Conservation (phyloP, 192 early-diverging fungal species). For the Entomortierella chlamydospora region DNA sequence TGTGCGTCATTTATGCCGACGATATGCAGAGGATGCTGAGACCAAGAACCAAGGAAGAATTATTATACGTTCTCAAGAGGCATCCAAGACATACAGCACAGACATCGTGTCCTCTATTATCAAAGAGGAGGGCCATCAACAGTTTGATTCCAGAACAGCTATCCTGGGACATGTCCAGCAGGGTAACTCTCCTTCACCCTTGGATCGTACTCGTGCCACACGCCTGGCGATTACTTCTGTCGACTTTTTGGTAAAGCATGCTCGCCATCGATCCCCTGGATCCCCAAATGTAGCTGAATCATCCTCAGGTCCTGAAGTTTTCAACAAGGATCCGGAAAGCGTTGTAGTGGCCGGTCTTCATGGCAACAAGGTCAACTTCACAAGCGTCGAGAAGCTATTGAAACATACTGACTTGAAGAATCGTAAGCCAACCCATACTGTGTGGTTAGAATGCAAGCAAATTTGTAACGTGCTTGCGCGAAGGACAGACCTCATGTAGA, state of each 20-base stretch:
- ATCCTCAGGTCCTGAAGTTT: constrained; percentile 65
- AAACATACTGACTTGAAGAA: constrained; percentile 83
- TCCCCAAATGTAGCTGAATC: constrained; percentile 33
- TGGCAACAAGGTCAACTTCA: constrained; percentile 80
- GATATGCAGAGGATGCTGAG: constrained; percentile 82
- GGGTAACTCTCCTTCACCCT: constrained; percentile 91
- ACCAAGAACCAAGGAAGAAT: constrained; percentile 86
- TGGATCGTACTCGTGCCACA: constrained; percentile 96
- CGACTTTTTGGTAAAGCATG: constrained; percentile 83
- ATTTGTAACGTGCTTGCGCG: constrained; percentile 69
- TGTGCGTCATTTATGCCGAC: constrained; percentile 78
- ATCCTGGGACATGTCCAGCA: constrained; percentile 97
- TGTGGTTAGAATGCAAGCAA: constrained; percentile 76
- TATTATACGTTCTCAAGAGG: constrained; percentile 80
- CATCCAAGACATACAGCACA: constrained; percentile 88
- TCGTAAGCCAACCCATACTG: constrained; percentile 73
- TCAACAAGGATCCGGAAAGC: constrained; percentile 67
- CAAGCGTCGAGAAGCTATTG: constrained; percentile 58
- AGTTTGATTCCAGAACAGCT: constrained; percentile 92
- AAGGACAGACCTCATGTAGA: constrained; percentile 26
- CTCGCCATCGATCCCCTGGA: constrained; percentile 28
- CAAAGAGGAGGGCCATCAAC: constrained; percentile 85
- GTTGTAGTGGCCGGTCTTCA: constrained; percentile 85
- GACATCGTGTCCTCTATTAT: constrained; percentile 88
- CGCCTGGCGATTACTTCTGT: constrained; percentile 84